Evolutionary conservation across 2,329 filamentous ascomycete genomes (phyloP), one percentile per base, ranked within the genome.

Genomic region (Fusarium sp.): DNA sequence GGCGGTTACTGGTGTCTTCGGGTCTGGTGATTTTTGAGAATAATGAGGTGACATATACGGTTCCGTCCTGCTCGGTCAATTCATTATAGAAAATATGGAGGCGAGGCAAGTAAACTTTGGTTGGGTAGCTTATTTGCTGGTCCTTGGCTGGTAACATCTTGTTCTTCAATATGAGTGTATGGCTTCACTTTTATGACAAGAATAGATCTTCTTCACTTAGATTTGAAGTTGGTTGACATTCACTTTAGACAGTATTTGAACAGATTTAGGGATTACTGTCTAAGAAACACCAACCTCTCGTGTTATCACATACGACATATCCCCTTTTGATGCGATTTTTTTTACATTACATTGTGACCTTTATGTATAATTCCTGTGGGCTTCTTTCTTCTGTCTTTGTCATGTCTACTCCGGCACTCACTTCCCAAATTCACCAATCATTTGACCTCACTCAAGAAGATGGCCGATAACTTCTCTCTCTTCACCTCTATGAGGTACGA

Each of bases 401-500:
- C 7, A 35, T 17, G 17, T 17, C 17, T 33, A 15, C 14, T 33
- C 23, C 23, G 7, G 23, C 23, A 33, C 30, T 33, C 7, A 33
- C 30, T 33, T 15, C 13, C 14, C 30, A 7, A 33, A 15, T 15
- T 7, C 20, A 14, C 37, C 10, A 15, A 14, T 6, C 15, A 25
- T 27, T 20, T 10, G 7, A 44, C 9, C 19, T 48, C 23, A 15
- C 32, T 25, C 25, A 17, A 37, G 56, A 71, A 33, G 5, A 82
- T 82, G 80, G 67, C 76, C 14, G 74, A 79, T 17, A 73, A 79
- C 3, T 91, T 93, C 69, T 79, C 84, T 47, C 80, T 94, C 32
- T 90, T 92, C 74, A 90, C 90, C 4, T 90, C 92, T 1, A 81
- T 94, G 57, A 89, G 92, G 54, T 93, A 90, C 75, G 92, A 95